These are phyloP conservation scores for Sporothrix protearum DNA, from an alignment of 2,329 filamentous ascomycete species.

Conservation along the genomic window DNA sequence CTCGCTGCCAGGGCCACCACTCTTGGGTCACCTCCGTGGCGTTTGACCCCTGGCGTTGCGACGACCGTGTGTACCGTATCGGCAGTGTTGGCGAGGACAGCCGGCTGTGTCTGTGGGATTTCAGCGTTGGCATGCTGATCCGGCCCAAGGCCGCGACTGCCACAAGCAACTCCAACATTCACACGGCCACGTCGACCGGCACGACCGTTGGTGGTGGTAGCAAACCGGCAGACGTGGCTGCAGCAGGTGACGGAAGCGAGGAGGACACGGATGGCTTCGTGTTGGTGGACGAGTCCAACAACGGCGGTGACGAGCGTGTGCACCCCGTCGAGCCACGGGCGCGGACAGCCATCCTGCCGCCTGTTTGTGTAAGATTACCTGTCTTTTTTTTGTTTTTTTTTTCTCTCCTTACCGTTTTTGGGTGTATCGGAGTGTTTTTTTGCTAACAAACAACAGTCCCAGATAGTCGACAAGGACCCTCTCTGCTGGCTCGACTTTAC, in stretches of 20 bases:
- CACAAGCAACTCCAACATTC: constrained; percentile 30
- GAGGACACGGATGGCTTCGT: constrained; percentile 53
- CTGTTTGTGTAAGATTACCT: constrained; percentile 68
- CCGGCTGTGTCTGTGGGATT: constrained; percentile 90
- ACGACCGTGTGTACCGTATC: constrained; percentile 91
- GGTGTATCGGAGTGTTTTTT: too few relatives aligned
- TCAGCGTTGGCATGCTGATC: constrained; percentile 93
- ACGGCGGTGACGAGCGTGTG: constrained; percentile 51
- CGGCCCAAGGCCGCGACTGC: constrained; percentile 73
- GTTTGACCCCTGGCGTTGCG: constrained; percentile 96
- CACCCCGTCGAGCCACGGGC: constrained; percentile 84
- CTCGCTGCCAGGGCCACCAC: constrained; percentile 89
- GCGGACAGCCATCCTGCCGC: constrained; percentile 79
- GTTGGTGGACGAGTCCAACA: constrained; percentile 26
- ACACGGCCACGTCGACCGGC: not conserved
- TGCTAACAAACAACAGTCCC: constrained; percentile 53
- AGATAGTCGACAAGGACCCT: constrained; percentile 79
- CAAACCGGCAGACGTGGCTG: constrained; percentile 40
- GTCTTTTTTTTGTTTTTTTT: not conserved
- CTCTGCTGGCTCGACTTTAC: constrained; percentile 91
- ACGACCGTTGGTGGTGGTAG: constrained; percentile 27
- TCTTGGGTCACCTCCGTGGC: constrained; percentile 93
- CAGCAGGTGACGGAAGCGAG: constrained; percentile 44
- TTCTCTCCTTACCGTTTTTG: not conserved
- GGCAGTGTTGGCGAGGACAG: constrained; percentile 95